These are phyloP conservation scores for Fusarium succisae DNA, from an alignment of 2,329 filamentous ascomycete genomes.

Conservation along the genomic window DNA sequence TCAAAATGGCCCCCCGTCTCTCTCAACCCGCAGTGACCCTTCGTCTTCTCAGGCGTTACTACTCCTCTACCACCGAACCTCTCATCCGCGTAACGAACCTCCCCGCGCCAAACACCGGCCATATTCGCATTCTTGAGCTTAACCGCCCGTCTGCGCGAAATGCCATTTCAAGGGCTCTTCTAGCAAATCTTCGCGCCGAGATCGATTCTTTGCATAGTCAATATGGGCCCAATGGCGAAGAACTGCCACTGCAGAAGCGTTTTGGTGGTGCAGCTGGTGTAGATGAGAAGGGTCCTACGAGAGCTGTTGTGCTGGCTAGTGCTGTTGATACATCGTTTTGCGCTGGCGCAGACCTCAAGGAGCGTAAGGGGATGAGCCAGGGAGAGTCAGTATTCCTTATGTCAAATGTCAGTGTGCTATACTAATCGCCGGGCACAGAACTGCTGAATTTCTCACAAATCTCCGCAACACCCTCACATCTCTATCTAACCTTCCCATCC, in stretches of 20 bases:
- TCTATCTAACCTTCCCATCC: constrained; percentile 81
- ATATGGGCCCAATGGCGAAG: constrained; percentile 65
- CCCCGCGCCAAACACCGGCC: constrained; percentile 80
- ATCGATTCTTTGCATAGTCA: constrained; percentile 75
- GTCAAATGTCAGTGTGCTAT: not conserved
- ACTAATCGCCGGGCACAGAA: constrained; percentile 60
- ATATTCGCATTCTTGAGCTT: constrained; percentile 87
- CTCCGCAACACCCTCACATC: constrained; percentile 80
- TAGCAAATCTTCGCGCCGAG: constrained; percentile 76
- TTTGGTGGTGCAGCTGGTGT: constrained; percentile 58
- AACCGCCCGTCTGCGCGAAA: constrained; percentile 89
- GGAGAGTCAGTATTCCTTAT: constrained; percentile 71
- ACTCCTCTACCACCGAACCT: constrained; percentile 59
- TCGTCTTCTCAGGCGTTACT: constrained; percentile 44
- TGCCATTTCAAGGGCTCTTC: constrained; percentile 83
- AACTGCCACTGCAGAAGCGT: constrained; percentile 52
- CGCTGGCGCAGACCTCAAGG: constrained; percentile 93
- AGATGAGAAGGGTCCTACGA: constrained; percentile 67
- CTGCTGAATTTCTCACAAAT: constrained; percentile 77
- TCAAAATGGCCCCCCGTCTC: constrained; percentile 48
- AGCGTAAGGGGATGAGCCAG: constrained; percentile 77
- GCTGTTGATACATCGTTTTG: constrained; percentile 91
- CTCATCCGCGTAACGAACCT: constrained; percentile 77
- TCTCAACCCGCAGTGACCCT: constrained; percentile 25
- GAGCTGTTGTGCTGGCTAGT: constrained; percentile 85